phyloP scores from a whole-genome alignment of 2,329 filamentous ascomycete genomes.

The Trichophyton schoenleinii region DNA sequence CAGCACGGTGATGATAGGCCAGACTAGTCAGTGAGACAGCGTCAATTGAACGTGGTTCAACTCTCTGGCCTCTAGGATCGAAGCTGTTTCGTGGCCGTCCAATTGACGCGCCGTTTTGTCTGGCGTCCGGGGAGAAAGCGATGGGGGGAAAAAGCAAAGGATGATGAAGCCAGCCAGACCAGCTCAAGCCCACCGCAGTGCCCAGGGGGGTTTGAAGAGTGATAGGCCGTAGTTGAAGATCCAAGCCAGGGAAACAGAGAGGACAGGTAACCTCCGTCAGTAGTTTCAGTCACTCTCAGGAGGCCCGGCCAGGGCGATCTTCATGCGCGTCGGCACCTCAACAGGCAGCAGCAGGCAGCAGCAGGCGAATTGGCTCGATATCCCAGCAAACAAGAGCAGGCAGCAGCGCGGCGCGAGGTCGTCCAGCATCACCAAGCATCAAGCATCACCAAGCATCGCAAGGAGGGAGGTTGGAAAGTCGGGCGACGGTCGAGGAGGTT shows the following conservation, averaged over 20 bases:
- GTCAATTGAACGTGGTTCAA: slow-evolving; percentile 3
- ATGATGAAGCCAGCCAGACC: background rate
- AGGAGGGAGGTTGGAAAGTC: too few relatives aligned
- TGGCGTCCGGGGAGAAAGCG: background rate
- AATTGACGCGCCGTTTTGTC: background rate
- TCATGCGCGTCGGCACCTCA: background rate
- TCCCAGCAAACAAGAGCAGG: background rate
- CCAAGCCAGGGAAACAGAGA: background rate
- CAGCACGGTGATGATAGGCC: background rate
- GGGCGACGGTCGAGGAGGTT: background rate
- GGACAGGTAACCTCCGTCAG: background rate
- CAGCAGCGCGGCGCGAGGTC: background rate
- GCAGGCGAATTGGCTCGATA: background rate
- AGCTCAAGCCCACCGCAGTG: background rate
- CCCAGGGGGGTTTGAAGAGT: background rate
- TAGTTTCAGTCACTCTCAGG: slow-evolving; percentile 1
- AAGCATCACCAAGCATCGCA: background rate
- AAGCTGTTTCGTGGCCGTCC: background rate
- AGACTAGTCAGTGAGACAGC: background rate
- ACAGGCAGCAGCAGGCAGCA: background rate
- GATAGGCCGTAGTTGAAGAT: background rate
- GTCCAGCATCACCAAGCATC: background rate
- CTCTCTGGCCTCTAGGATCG: background rate
- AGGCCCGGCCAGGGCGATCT: background rate
- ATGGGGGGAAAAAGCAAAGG: background rate